A percentile compares a stretch with the other conserved stretches of the same genome.
Evolutionary conservation across 768 basidiomycete genomes (phyloP).

Genomic region (Trametes cubensis): DNA sequence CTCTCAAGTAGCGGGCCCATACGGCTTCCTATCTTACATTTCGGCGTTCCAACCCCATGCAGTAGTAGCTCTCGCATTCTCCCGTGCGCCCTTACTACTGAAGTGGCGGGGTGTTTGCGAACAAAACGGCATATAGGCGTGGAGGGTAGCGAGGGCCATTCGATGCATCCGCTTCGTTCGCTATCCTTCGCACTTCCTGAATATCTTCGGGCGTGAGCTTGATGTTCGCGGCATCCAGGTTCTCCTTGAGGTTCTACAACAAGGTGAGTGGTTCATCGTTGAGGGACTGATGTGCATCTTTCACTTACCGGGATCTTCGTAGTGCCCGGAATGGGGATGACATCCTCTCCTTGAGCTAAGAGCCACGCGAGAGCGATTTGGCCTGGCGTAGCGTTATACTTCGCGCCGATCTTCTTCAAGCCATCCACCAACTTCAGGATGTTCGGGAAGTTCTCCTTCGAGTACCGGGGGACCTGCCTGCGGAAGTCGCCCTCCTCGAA

Average conservation of each 20-base stretch:
- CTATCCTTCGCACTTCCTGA: conserved; percentile 28
- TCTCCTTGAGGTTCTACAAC: conserved; percentile 28
- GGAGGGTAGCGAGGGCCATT: conserved; percentile 28
- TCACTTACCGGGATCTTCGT: conserved; percentile 39
- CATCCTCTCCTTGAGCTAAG: conserved; percentile 48
- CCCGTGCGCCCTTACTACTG: conserved; percentile 7
- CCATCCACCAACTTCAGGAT: conserved; percentile 43
- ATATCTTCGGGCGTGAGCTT: conserved; percentile 29
- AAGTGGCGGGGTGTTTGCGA: conserved; percentile 30
- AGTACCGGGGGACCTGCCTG: conserved; percentile 38
- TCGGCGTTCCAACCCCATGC: too few relatives aligned
- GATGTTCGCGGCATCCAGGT: conserved; percentile 26
- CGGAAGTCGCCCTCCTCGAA: conserved; percentile 45
- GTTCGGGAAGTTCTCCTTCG: conserved; percentile 49
- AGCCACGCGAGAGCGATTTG: conserved; percentile 55
- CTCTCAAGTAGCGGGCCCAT: too few relatives aligned
- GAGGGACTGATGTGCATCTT: too few relatives aligned
- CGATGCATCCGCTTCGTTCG: conserved; percentile 19
- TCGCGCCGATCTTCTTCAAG: conserved; percentile 39
- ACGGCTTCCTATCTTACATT: too few relatives aligned
- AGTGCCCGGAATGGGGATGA: conserved; percentile 53
- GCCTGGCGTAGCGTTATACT: conserved; percentile 45
- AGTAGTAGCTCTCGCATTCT: too few relatives aligned
- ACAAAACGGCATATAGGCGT: conserved; percentile 17
- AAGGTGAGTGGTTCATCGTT: neutral